phyloP scores from a whole-genome alignment of 805 yeast genomes.

The Wickerhamiella hasegawae region DNA sequence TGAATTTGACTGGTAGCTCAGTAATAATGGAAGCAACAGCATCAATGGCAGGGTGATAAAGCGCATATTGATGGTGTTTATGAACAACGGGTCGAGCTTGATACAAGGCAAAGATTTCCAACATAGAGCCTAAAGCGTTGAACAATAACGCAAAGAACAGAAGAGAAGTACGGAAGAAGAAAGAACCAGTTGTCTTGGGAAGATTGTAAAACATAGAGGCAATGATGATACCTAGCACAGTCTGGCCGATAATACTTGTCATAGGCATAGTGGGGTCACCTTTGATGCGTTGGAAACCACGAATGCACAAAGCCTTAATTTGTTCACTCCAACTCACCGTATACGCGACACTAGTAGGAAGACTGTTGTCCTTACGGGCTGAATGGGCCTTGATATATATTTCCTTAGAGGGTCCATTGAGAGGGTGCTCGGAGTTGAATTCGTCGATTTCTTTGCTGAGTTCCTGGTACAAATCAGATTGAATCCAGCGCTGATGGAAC shows the following conservation, averaged over 20 bases:
- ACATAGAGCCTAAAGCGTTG: slow-evolving; percentile 43
- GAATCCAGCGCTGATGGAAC: slow-evolving; percentile 41
- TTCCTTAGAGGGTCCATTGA: slow-evolving; percentile 22
- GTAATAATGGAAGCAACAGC: slow-evolving; percentile 45
- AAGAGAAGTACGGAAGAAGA: slow-evolving; percentile 49
- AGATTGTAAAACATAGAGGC: slow-evolving; percentile 48
- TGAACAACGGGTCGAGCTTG: slow-evolving; percentile 42
- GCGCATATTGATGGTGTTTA: slow-evolving; percentile 55
- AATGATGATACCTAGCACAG: slow-evolving; percentile 39
- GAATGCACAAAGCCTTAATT: slow-evolving; percentile 28
- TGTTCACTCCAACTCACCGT: slow-evolving; percentile 34
- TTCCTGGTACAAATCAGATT: slow-evolving; percentile 29
- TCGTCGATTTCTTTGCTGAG: slow-evolving; percentile 31
- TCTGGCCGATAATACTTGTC: slow-evolving; percentile 31
- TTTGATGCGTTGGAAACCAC: slow-evolving; percentile 39
- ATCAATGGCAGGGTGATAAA: slow-evolving; percentile 61
- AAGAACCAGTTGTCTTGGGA: slow-evolving; percentile 34
- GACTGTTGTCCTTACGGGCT: slow-evolving; percentile 25
- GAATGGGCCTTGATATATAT: slow-evolving; percentile 23
- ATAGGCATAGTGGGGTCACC: slow-evolving; percentile 40
- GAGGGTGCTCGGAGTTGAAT: slow-evolving; percentile 19
- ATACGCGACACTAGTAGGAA: slow-evolving; percentile 26
- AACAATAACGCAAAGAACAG: slow-evolving; percentile 43
- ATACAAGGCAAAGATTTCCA: slow-evolving; percentile 34
- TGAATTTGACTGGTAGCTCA: slow-evolving; percentile 44